Evolutionary conservation across 345 rosid genomes (phyloP).

Genomic region (Arabidopsis arenosa): DNA sequence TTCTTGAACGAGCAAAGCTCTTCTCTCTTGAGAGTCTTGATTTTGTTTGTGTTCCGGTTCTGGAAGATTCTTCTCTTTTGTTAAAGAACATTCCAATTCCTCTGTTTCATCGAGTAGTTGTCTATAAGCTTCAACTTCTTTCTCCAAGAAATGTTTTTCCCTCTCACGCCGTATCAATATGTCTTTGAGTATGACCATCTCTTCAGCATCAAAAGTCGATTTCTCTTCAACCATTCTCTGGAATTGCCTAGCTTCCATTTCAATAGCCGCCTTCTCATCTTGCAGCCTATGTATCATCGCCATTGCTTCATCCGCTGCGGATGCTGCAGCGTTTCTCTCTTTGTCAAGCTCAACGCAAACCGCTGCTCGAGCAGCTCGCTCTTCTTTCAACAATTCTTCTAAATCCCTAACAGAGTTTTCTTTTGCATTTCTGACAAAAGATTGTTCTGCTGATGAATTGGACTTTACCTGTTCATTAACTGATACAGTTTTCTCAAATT

Average conservation of each 20-base stretch:
- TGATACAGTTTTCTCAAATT: constrained; percentile 29
- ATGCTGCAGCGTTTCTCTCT: constrained; percentile 75
- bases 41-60: constrained; percentile 32
- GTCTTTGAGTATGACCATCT: constrained; percentile 78
- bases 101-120: constrained; percentile 48
- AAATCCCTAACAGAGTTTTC: constrained; percentile 43
- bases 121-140: constrained; percentile 70
- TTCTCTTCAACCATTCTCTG: constrained; percentile 79
- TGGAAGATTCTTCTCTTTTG: constrained; percentile 16
- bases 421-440: constrained; percentile 33
- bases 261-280: constrained; percentile 68
- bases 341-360: constrained; percentile 70
- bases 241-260: constrained; percentile 81
- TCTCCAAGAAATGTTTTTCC: constrained; percentile 76
- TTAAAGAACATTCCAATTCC: constrained; percentile 39
- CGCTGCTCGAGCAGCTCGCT: constrained; percentile 54
- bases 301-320: constrained; percentile 84
- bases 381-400: constrained; percentile 55
- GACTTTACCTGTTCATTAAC: constrained; percentile 38
- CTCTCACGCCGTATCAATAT: constrained; percentile 70
- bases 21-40: constrained; percentile 38
- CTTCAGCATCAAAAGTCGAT: constrained; percentile 74
- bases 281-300: constrained; percentile 74
- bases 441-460: constrained; percentile 28
- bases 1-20: constrained; percentile 56